Percentiles rank a stretch among this genome's conserved stretches.
Evolutionary conservation across 176 grass and related monocot species (phyloP).

Genomic region (Triticum timopheevii): DNA sequence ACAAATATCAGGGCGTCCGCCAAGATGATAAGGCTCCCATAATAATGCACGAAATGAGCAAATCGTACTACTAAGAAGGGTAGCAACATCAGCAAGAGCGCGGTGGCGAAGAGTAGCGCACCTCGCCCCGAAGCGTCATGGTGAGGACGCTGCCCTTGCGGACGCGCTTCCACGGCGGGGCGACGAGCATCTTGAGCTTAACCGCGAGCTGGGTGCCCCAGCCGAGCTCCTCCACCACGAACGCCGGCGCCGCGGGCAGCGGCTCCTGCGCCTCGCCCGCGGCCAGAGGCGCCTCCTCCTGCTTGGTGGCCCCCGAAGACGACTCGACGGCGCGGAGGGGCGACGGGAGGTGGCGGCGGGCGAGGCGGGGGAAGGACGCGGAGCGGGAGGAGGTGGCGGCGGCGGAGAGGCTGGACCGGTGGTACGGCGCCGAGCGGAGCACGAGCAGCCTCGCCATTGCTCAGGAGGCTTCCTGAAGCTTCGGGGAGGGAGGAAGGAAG

Average conservation of each 20-base stretch:
- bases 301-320: constrained; percentile 44
- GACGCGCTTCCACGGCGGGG: constrained; percentile 76
- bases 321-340: constrained; percentile 49
- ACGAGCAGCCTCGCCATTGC: constrained; percentile 70
- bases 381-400: constrained; percentile 26
- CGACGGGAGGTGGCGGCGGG: constrained; percentile 29
- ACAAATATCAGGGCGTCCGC: not conserved
- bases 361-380: constrained; percentile 10
- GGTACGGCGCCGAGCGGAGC: constrained; percentile 49
- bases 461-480: not conserved
- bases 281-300: constrained; percentile 33
- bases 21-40: not conserved
- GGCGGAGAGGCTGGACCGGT: constrained; percentile 31
- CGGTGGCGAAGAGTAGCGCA: not conserved
- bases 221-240: constrained; percentile 45
- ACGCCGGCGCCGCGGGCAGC: constrained; percentile 14
- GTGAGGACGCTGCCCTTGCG: constrained; percentile 81
- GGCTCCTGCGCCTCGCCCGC: constrained; percentile 34
- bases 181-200: constrained; percentile 69
- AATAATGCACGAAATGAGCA: constrained; percentile 15
- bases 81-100: not conserved
- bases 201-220: constrained; percentile 74
- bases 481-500: not conserved
- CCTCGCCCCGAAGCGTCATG: constrained; percentile 80
- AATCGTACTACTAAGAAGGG: not conserved